phyloP scores from a whole-genome alignment of 495 filamentous ascomycete species.

The Xylaria curta region DNA sequence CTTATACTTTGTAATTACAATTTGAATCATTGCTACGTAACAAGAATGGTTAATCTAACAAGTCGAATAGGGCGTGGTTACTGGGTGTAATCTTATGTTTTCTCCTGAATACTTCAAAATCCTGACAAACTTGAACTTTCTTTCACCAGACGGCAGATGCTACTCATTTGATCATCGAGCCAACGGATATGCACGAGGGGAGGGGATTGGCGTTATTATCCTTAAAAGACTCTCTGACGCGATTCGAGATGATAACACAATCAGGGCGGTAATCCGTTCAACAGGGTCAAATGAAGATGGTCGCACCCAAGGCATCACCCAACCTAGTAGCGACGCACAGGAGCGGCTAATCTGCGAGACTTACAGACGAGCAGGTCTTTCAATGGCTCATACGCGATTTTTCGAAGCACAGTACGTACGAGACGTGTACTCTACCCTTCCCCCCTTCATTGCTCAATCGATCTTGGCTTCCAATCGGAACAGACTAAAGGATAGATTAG shows the following conservation, averaged over 20 bases:
- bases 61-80: slow-evolving; percentile 48
- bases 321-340: slow-evolving; percentile 47
- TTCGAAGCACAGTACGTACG: slow-evolving; percentile 45
- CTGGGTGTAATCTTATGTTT: slow-evolving; percentile 54
- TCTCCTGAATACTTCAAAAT: slow-evolving; percentile 43
- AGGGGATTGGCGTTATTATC: slow-evolving; percentile 59
- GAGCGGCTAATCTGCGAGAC: slow-evolving; percentile 50
- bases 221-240: slow-evolving; percentile 61
- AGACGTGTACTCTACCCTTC: not conserved
- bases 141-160: slow-evolving; percentile 49
- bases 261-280: not conserved
- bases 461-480: not conserved
- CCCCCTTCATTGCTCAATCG: not conserved
- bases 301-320: not conserved
- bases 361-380: slow-evolving; percentile 53
- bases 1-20: not conserved
- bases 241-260: slow-evolving; percentile 31
- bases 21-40: not conserved
- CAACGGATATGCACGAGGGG: slow-evolving; percentile 65
- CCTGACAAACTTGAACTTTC: slow-evolving; percentile 35
- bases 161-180: slow-evolving; percentile 61
- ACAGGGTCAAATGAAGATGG: slow-evolving; percentile 6
- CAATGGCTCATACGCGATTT: slow-evolving; percentile 49
- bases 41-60: not conserved
- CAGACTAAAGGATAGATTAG: not conserved